Conservation (phyloP, 768 basidiomycete genomes). For the Mycena olivaceomarginata region DNA sequence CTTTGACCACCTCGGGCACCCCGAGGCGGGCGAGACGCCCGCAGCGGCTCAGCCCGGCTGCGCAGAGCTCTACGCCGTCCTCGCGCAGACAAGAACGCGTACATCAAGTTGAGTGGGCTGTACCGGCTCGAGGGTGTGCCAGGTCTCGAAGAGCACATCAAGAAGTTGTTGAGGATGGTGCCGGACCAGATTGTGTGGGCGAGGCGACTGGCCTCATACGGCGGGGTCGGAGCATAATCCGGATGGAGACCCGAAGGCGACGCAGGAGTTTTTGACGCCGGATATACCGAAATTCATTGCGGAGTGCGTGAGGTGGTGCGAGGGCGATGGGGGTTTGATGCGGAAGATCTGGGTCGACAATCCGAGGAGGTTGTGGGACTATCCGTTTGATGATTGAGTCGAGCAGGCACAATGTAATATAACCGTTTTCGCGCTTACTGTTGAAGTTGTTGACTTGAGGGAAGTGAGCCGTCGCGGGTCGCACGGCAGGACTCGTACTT, state of each 20-base stretch:
- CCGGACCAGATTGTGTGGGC: constrained; percentile 16
- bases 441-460: background rate
- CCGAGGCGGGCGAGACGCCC: constrained; percentile 7
- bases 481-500: no score
- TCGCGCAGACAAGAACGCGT: constrained; percentile 12
- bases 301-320: constrained; percentile 14
- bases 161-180: constrained; percentile 9
- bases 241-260: constrained; percentile 11
- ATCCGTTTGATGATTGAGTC: constrained; percentile 19
- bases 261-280: constrained; percentile 13
- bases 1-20: constrained; percentile 15
- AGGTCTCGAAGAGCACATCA: constrained; percentile 14
- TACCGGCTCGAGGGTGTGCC: constrained; percentile 13
- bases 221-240: constrained; percentile 16
- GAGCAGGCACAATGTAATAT: constrained; percentile 4
- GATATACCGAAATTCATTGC: constrained; percentile 10
- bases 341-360: constrained; percentile 14
- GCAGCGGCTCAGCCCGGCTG: constrained; percentile 8
- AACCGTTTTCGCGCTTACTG: background rate
- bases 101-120: constrained; percentile 9
- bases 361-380: constrained; percentile 14
- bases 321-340: constrained; percentile 11
- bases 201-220: constrained; percentile 10
- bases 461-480: no score
- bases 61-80: constrained; percentile 8